phyloP scores from a whole-genome alignment of 2,329 filamentous ascomycete species.

The Verticillium zaregamsianum region DNA sequence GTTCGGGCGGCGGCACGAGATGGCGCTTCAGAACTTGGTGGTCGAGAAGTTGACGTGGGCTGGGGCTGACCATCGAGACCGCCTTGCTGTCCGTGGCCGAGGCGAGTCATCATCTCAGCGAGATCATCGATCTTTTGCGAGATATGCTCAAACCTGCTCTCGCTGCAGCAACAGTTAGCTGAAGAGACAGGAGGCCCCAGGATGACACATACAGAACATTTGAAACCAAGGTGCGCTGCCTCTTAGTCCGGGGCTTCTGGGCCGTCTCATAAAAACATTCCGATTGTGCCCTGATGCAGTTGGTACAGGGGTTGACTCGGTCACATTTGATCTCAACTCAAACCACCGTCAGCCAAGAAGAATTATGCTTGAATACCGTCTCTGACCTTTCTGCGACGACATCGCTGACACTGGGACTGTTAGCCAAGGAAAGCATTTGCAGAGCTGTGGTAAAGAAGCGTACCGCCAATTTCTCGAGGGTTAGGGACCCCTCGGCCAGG shows the following conservation, averaged over 20 bases:
- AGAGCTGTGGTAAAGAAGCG: no score
- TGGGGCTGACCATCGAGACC: neutral
- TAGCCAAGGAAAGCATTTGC: neutral
- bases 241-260: neutral
- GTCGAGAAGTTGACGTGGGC: neutral
- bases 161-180: neutral
- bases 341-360: no score
- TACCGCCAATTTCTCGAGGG: neutral
- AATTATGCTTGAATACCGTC: neutral
- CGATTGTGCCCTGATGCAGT: constrained; percentile 2
- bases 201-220: no score
- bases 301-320: constrained; percentile 5
- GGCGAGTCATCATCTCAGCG: neutral
- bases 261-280: neutral
- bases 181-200: no score
- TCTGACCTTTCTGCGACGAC: constrained; percentile 7
- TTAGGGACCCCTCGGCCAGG: no score
- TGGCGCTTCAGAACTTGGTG: no score
- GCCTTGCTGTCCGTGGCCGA: neutral
- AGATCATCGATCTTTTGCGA: constrained; percentile 8
- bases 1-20: no score
- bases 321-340: constrained; percentile 5
- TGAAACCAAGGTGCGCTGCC: neutral
- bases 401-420: constrained; percentile 6
- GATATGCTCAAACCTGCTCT: constrained; percentile 5